phyloP scores from a whole-genome alignment of 768 basidiomycete species.

The Leccinum uliginosum region DNA sequence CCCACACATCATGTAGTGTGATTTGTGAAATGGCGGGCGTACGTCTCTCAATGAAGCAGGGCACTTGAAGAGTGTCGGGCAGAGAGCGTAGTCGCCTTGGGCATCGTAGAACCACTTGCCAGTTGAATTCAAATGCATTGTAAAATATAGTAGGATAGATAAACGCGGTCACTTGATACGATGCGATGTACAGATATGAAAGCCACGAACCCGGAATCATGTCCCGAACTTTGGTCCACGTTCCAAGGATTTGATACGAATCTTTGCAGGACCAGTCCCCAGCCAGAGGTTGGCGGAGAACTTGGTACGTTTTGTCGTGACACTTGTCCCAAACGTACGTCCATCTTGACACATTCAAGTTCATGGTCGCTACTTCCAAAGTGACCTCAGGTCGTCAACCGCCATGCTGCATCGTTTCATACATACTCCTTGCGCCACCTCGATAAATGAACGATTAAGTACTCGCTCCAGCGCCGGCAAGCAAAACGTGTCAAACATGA shows the following conservation, averaged over 20 bases:
- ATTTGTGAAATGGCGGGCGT: background rate
- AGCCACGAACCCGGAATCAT: background rate
- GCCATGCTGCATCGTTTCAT: conserved; percentile 13
- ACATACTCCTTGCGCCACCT: conserved; percentile 15
- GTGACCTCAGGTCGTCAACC: background rate
- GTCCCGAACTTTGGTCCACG: background rate
- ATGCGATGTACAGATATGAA: conserved; percentile 14
- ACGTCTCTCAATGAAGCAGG: background rate
- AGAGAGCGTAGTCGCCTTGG: background rate
- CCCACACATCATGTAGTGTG: conserved; percentile 1
- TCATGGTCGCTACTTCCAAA: background rate
- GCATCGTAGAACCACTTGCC: too few species aligned
- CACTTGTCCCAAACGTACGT: background rate
- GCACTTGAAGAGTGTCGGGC: background rate
- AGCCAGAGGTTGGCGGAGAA: background rate
- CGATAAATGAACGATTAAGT: conserved; percentile 25
- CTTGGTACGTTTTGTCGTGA: background rate
- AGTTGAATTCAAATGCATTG: too few species aligned
- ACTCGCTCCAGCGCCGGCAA: conserved; percentile 27
- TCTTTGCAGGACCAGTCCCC: too few species aligned
- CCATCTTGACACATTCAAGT: background rate
- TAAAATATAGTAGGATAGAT: too few species aligned
- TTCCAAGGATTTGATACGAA: background rate
- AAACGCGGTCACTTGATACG: conserved; percentile 4
- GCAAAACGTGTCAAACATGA: conserved; percentile 33